These are phyloP conservation scores for Dactylonectria macrodidyma DNA, from an alignment of 2,329 filamentous ascomycete genomes.

Conservation along the genomic window DNA sequence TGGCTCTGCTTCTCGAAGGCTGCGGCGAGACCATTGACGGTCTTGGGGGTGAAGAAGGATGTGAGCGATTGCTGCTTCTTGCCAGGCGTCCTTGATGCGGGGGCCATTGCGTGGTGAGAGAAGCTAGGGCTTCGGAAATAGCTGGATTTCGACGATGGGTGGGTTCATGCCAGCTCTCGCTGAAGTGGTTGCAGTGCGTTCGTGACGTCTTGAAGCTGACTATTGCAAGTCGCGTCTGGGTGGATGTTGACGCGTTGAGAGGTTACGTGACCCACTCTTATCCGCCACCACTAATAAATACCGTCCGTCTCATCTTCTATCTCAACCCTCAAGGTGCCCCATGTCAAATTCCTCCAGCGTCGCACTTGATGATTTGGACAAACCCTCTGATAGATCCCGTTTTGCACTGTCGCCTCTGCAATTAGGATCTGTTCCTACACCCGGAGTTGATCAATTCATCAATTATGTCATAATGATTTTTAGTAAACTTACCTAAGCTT, in stretches of 20 bases:
- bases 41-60: conserved; percentile 83
- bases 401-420: not conserved
- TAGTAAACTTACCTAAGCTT: not conserved
- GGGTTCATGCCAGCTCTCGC: conserved; percentile 22
- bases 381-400: not conserved
- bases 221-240: conserved; percentile 39
- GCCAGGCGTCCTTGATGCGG: conserved; percentile 56
- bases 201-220: conserved; percentile 39
- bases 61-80: conserved; percentile 89
- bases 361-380: not conserved
- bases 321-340: not conserved
- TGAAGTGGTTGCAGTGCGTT: conserved; percentile 22
- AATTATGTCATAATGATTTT: no score
- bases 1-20: conserved; percentile 53
- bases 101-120: conserved; percentile 50
- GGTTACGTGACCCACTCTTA: conserved; percentile 39
- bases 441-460: not conserved
- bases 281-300: not conserved
- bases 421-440: not conserved
- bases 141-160: conserved; percentile 15
- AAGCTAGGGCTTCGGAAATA: not conserved
- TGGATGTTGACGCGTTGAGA: conserved; percentile 48
- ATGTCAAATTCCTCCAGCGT: not conserved
- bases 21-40: conserved; percentile 62
- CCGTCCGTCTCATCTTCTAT: not conserved